A percentile compares a stretch with the other conserved stretches of the same genome.
Conservation (phyloP, 805 yeast species). For the Isabelozyma gotoi region DNA sequence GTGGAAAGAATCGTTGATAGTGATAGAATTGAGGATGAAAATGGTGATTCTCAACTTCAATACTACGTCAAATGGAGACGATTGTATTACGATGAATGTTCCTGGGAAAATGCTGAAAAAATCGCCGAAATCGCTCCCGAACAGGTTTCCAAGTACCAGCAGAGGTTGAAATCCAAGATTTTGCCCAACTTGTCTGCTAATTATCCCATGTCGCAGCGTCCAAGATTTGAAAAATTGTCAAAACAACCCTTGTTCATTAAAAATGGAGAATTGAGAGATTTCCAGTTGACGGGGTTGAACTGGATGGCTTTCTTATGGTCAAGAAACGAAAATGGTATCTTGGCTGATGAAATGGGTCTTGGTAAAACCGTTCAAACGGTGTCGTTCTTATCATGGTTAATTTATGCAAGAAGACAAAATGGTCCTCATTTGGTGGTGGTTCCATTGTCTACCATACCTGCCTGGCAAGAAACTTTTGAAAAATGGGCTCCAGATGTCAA, state of each 20-base stretch:
- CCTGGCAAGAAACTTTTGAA: slow-evolving; percentile 99
- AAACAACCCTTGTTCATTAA: slow-evolving; percentile 88
- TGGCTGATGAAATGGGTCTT: slow-evolving; percentile 98
- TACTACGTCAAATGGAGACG: slow-evolving; percentile 94
- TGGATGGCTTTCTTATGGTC: slow-evolving; percentile 99
- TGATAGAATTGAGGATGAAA: slow-evolving; percentile 65
- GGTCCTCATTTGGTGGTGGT: slow-evolving; percentile 98
- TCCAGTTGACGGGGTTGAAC: slow-evolving; percentile 95
- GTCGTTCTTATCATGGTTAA: slow-evolving; percentile 89
- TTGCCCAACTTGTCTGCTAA: slow-evolving; percentile 78
- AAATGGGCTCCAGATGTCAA: slow-evolving; percentile 97
- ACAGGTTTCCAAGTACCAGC: slow-evolving; percentile 81
- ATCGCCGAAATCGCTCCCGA: slow-evolving; percentile 83
- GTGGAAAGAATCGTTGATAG: slow-evolving; percentile 91
- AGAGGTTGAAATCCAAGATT: slow-evolving; percentile 77
- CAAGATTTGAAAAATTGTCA: slow-evolving; percentile 82
- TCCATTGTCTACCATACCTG: slow-evolving; percentile 93
- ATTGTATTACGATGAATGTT: slow-evolving; percentile 89
- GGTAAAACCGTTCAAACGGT: slow-evolving; percentile 98
- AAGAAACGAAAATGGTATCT: slow-evolving; percentile 92
- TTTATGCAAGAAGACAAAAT: slow-evolving; percentile 92
- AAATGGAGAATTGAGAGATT: slow-evolving; percentile 90
- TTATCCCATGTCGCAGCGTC: slow-evolving; percentile 70
- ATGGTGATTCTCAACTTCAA: slow-evolving; percentile 65
- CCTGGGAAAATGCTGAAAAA: slow-evolving; percentile 93